These are phyloP conservation scores for Ochetophila trinervis DNA, from an alignment of 306 rosid genomes.

Conservation along the genomic window DNA sequence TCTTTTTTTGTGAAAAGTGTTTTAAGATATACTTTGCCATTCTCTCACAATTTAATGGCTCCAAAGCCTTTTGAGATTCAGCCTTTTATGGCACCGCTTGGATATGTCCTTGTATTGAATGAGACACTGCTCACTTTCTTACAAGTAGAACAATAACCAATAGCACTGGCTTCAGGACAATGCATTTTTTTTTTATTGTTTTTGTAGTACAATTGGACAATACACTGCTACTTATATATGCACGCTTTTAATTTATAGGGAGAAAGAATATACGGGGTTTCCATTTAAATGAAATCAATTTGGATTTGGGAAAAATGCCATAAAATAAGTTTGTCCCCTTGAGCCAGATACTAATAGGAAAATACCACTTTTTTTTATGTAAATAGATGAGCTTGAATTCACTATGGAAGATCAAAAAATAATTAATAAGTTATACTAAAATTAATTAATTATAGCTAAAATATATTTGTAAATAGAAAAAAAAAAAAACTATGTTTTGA, in stretches of 20 bases:
- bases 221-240: not conserved
- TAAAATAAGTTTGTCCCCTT: not conserved
- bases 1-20: too few species aligned
- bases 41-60: constrained; percentile 3
- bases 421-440: too few species aligned
- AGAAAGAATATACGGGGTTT: not conserved
- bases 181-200: too few species aligned
- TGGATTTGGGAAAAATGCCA: not conserved
- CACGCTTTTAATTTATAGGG: not conserved
- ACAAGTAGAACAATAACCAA: constrained; percentile 22
- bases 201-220: constrained; percentile 42
- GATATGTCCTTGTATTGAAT: constrained; percentile 22
- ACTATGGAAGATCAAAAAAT: too few species aligned
- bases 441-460: too few species aligned
- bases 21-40: constrained; percentile 8
- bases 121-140: constrained; percentile 12
- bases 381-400: too few species aligned
- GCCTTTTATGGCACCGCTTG: constrained; percentile 23
- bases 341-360: too few species aligned
- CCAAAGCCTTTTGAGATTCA: constrained; percentile 19
- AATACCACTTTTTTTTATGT: too few species aligned
- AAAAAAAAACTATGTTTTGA: too few species aligned
- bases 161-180: too few species aligned
- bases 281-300: constrained; percentile 2
- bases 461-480: too few species aligned